These are phyloP conservation scores for Diaporthe vaccinii DNA, from an alignment of 2,329 filamentous ascomycete genomes.

Conservation along the genomic window DNA sequence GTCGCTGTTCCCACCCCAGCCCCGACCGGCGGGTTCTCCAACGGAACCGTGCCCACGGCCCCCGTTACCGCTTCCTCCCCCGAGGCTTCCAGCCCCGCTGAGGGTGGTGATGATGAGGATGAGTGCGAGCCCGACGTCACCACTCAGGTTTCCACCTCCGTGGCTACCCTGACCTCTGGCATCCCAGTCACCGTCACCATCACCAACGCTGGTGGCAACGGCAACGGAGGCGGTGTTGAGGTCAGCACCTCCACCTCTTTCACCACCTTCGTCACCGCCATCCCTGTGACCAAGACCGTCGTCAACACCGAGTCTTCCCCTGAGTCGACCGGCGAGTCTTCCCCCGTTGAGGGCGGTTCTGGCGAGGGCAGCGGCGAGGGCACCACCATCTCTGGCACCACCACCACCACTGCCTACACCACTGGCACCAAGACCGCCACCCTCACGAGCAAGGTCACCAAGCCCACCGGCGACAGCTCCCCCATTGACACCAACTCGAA, in stretches of 20 bases:
- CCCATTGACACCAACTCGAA: slow-evolving; percentile 21
- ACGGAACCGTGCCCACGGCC: slow-evolving; percentile 11
- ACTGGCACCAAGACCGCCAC: slow-evolving; percentile 39
- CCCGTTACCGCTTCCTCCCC: slow-evolving; percentile 21
- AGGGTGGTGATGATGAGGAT: slow-evolving; percentile 31
- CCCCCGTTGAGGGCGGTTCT: slow-evolving; percentile 22
- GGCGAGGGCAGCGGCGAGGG: slow-evolving; percentile 13
- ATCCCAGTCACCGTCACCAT: slow-evolving; percentile 44
- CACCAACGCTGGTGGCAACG: slow-evolving; percentile 39
- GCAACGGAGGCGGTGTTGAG: slow-evolving; percentile 34
- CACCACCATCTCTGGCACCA: slow-evolving; percentile 33
- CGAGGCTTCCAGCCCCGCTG: not conserved
- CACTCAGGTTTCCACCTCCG: slow-evolving; percentile 45
- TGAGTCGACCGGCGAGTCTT: slow-evolving; percentile 25
- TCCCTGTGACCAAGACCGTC: slow-evolving; percentile 41
- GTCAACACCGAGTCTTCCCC: slow-evolving; percentile 31
- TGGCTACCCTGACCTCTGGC: slow-evolving; percentile 46
- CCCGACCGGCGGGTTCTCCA: slow-evolving; percentile 19
- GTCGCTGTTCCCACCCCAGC: slow-evolving; percentile 41
- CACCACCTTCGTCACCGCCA: slow-evolving; percentile 39
- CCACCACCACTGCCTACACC: slow-evolving; percentile 35
- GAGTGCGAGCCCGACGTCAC: slow-evolving; percentile 43
- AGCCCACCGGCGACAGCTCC: slow-evolving; percentile 22
- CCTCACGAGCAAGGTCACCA: slow-evolving; percentile 34
- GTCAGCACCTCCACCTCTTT: slow-evolving; percentile 36